Evolutionary conservation across 129 eudicot genomes (phyloP), one percentile per base, ranked within the genome.

Genomic region (Flaveria robusta): DNA sequence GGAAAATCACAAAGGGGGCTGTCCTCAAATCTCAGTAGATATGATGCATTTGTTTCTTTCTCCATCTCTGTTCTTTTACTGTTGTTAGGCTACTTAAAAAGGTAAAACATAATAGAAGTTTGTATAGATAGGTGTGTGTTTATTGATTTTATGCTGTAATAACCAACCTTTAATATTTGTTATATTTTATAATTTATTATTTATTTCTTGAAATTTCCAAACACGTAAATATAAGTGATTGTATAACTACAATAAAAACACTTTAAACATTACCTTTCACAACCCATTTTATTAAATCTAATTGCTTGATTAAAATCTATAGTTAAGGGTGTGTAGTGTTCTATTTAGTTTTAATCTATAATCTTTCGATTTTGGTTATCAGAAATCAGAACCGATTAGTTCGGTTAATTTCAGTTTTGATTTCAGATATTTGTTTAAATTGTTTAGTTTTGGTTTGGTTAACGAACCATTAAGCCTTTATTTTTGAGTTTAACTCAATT

Each of bases 1-100:
- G 99, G 99, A 94, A 89, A 86, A 94, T 94, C 63, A 86, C 84
- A 1, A 96, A 87, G 74, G 99, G 99, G 22, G 97, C 97, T 70
- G 99, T 94, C 63, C 93, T 94, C n/a, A 86, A 89, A 86, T 87
- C 94, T 63, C 16, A 13, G 18, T 91, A 81, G 81, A 72, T 72
- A 20, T 46, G 51, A 46, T 77, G 81, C 60, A 56, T 43, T 16
- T 27, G 13, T 78, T 49, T 69, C 39, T 71, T 37, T 63, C 49
- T 69, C 39, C 34, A 9, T 20, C 14, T 45, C 16, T 59, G 63
- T 69, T 45, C 2, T 31, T 31, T 31, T 34, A 34, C 39, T 39
- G 12, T 23, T 73, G 60, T 66, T 73, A 73, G 79, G 70, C 64
- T 34, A 54, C 31, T 62, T 27, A 10, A 59, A 9, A 76, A 66